Evolutionary conservation across 768 basidiomycete species (phyloP), one percentile per base, ranked within the genome.

Genomic region (Agaricus sinodeliciosus): DNA sequence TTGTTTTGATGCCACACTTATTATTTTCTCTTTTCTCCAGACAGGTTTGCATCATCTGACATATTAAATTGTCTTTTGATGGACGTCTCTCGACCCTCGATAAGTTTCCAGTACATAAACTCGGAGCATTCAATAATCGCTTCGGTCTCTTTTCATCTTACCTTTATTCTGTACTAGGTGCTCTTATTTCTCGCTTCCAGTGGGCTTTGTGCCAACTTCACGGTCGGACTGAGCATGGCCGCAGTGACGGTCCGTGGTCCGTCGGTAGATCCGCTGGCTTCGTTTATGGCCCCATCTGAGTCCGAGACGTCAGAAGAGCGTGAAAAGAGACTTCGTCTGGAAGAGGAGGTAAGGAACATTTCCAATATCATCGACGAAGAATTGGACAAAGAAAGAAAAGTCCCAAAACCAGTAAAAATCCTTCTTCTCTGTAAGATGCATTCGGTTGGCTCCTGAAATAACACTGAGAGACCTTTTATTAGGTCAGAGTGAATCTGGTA

Each of bases 401-500:
- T 72, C 3, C 77, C 77, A 50, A 78, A 69, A 53, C 70, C 80
- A 0, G 66, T 82, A 55, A 85, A 82, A 62, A 76, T 85, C 18
- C 67, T 85, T 6, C 65, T 85, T 1, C 71, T 85, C 19, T 84
- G 84, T 84, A 57, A 59, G 77, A 51, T 2, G 15, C 37, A 22
- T 39, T 16, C 8, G 37, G 6, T 41, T 25, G 8, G 11, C 43
- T 45, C 5, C 43, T 45, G 12, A 22, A 28, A 15, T 25, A 6
- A 6, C 4, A 19, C 19, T 19, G 28, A 26, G 25, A 19, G 31
- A 16, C 31, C 31, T 25, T 44, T 44, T 51, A 84, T 44, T 51
- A 84, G 88, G 88, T 18, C 88, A 90, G 69, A 87, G 84, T 62
- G 87, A 90, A 74, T 88, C 85, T 52, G 87, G 87, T 88, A 67